Percentiles rank a stretch among this genome's conserved stretches.
Conservation (phyloP, 2,329 filamentous ascomycete genomes). For the Amesomyces nigricolor region DNA sequence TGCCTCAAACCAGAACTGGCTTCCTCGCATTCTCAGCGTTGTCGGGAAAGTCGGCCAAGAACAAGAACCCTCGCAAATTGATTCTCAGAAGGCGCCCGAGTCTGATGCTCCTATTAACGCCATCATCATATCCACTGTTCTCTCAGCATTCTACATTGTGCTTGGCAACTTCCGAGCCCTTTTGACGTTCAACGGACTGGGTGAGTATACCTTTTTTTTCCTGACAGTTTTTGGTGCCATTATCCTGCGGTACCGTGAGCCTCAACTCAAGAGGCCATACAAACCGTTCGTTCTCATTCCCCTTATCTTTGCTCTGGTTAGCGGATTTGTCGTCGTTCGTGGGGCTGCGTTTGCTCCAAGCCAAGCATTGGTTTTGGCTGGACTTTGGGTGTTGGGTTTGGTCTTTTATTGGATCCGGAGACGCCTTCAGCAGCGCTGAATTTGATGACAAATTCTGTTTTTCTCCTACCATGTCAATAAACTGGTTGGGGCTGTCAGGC, state of each 20-base stretch:
- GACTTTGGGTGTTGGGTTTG: slow-evolving; percentile 46
- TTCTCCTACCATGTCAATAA: background rate
- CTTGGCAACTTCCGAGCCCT: slow-evolving; percentile 57
- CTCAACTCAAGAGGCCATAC: slow-evolving; percentile 50
- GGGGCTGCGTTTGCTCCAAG: slow-evolving; percentile 54
- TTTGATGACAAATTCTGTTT: background rate
- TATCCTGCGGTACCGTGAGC: slow-evolving; percentile 52
- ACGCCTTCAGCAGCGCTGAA: background rate
- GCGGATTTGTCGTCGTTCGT: slow-evolving; percentile 53
- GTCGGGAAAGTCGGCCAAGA: slow-evolving; percentile 39
- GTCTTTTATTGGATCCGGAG: slow-evolving; percentile 34
- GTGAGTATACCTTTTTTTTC: slow-evolving; percentile 60
- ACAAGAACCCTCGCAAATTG: background rate
- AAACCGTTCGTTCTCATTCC: slow-evolving; percentile 48
- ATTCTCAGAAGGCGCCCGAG: slow-evolving; percentile 13
- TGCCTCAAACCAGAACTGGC: slow-evolving; percentile 48
- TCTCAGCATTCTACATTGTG: slow-evolving; percentile 53
- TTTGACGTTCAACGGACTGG: slow-evolving; percentile 54
- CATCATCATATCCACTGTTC: slow-evolving; percentile 42
- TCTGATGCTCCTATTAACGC: slow-evolving; percentile 52
- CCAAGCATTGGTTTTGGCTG: slow-evolving; percentile 47
- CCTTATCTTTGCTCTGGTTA: slow-evolving; percentile 49
- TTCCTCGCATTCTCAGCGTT: slow-evolving; percentile 41
- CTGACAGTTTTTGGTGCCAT: slow-evolving; percentile 55
- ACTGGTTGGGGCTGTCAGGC: too few species aligned